Base-by-base conservation (phyloP, 257 asterid species). In the Solanum dulcamara region DNA sequence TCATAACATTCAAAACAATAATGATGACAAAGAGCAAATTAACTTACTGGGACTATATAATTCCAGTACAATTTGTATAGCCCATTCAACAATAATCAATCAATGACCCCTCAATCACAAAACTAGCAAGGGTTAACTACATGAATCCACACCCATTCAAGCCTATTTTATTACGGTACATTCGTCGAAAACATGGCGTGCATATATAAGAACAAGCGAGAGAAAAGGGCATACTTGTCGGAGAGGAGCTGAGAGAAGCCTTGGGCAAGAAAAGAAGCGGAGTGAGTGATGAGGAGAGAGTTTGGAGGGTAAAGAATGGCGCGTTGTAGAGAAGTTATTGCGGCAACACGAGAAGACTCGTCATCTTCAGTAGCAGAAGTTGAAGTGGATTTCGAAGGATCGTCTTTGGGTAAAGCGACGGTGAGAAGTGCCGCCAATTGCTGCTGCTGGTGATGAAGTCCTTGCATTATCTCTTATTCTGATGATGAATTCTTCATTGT, bases 391-490 rank as follows among this genome's bases (percentile, higher is more conserved):
- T 89, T 89, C 24, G 96, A 86, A 80, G 95, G 83, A 82, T 90
- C 96, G 89, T 89, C 95, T 84, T 92, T 93, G 32, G 98, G 97
- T 66, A 94, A 95, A 83, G 99, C 98, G 85, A 98, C 98, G 74
- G 99, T 87, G 66, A 96, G 95, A 86, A 96, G 98, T 85, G 98
- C 97, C 86, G 94, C 98, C 79, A 96, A 93, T 87, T 96, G 99
- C 89, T 94, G 98, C 83, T 94, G 99, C 37, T 95, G 99, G 89
- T 94, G 98, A 91, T 94, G 99, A 90, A 96, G 97, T 85, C 98
- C 97, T 89, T 94, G 99, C 98, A 95, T 96, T 91, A 71, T 80
- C 92, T 11, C 80, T 46, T 44, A 82, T 53, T 67, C 22, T 48
- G 44, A 17, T 37, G 50, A 70, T 37, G 28, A 33, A 77, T 48